A percentile compares a stretch with the other conserved stretches of the same genome.
These are phyloP conservation scores for Fusarium miscanthi DNA, from an alignment of 2,329 filamentous ascomycete species.

Conservation along the genomic window DNA sequence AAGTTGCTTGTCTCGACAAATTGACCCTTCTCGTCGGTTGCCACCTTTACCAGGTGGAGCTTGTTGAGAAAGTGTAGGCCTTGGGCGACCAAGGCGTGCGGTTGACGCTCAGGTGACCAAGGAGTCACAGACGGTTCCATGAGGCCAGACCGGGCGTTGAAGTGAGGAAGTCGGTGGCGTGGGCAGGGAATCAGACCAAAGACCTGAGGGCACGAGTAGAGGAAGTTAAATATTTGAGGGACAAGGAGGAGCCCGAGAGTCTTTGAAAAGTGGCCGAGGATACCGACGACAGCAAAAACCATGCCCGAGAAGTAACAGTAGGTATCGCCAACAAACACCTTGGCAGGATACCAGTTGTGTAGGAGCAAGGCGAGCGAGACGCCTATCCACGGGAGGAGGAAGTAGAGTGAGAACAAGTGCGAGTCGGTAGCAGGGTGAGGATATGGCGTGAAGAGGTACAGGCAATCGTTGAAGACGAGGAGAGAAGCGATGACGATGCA, in stretches of 20 bases:
- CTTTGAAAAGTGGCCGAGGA: constrained; percentile 97
- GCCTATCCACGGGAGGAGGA: constrained; percentile 92
- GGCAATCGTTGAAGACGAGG: constrained; percentile 84
- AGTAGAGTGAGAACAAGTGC: constrained; percentile 94
- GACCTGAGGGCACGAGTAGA: constrained; percentile 92
- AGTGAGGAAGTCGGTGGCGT: constrained; percentile 88
- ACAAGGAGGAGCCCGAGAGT: constrained; percentile 90
- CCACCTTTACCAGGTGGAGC: constrained; percentile 75
- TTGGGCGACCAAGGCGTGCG: constrained; percentile 70
- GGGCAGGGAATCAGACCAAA: constrained; percentile 93
- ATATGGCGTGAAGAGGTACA: constrained; percentile 86
- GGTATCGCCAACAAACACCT: constrained; percentile 96
- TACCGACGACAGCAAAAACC: constrained; percentile 97
- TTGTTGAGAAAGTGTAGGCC: constrained; percentile 75
- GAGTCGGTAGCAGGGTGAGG: constrained; percentile 95
- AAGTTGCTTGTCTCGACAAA: constrained; percentile 89
- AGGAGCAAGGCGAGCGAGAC: constrained; percentile 86
- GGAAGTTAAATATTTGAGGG: constrained; percentile 95
- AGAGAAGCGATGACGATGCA: constrained; percentile 89
- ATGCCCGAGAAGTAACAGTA: constrained; percentile 99
- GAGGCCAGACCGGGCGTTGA: constrained; percentile 85
- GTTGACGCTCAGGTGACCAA: constrained; percentile 76
- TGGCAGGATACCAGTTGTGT: constrained; percentile 97
- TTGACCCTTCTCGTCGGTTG: constrained; percentile 72
- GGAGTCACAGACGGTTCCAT: constrained; percentile 87